Evolutionary conservation across 192 early-diverging fungal species (phyloP), one percentile per base, ranked within the genome.

Genomic region (Oehlia diaphana): DNA sequence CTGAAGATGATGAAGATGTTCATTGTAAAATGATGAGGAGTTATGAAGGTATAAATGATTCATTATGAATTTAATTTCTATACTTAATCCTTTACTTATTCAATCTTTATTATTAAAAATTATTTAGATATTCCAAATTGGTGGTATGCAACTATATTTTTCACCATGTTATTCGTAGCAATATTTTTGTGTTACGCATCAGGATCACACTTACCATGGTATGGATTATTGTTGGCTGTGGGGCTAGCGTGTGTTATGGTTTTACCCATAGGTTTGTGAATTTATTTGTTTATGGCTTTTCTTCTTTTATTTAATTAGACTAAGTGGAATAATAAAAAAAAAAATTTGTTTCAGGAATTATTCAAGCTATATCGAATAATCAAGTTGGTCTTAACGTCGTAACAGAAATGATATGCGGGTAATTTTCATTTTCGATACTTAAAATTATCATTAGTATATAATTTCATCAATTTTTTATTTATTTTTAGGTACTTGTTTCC

Each of bases 301-400:
- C 35, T 37, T 69, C 6, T 69, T 26, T 26, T 26, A 26, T 26
- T 26, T 0, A 26, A 26, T 0, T 26, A 0, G 26, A 26, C 0
- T 67, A 42, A 28, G 26, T 14, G 7, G 33, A 23, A n/a, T 13
- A 49, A 23, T 21, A 26, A 63, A 2, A 16, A 64, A 37, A 31
- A 31, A 44, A 82, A 86, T 79, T 95, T 26, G 92, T 92, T 3
- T 88, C 96, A 47, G 96, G 95, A 79, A 68, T 91, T 63, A 84
- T 91, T 67, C 80, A 84, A 78, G 91, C 88, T 47, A 78, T 92
- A 62, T 84, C 90, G 49, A 88, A 88, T 74, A 84, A 87, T 75
- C 81, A 84, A 65, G 83, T 86, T 49, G 83, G 84, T 63, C 81
- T 91, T 35, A 91, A 90, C 68, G 87, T 93, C 31, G 81, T 92